Evolutionary conservation across 2,329 filamentous ascomycete species (phyloP).

Genomic region (Monilinia laxa): DNA sequence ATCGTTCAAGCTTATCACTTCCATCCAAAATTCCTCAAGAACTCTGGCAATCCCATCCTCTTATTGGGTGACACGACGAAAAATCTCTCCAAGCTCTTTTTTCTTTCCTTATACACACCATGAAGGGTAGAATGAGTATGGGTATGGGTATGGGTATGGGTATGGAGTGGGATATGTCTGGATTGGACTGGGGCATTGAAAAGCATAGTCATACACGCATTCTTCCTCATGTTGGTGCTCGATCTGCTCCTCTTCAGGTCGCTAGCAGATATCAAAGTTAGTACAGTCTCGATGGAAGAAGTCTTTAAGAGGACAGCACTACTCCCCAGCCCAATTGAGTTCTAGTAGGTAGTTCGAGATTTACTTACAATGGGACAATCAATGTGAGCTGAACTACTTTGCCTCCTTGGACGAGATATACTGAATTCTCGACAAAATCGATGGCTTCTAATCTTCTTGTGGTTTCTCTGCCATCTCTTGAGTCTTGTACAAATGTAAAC

Average conservation of each 20-base stretch:
- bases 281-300: background rate
- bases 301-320: background rate
- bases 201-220: constrained; percentile 15
- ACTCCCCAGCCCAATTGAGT: background rate
- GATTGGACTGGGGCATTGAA: constrained; percentile 2
- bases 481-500: constrained; percentile 20
- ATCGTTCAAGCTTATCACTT: background rate
- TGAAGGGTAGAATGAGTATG: constrained; percentile 9
- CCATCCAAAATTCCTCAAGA: background rate
- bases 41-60: background rate
- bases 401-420: constrained; percentile 14
- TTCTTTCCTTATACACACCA: constrained; percentile 19
- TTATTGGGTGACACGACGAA: no score
- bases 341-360: background rate
- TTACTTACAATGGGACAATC: constrained; percentile 22
- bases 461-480: constrained; percentile 23
- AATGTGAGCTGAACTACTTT: constrained; percentile 13
- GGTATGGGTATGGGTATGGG: constrained; percentile 1
- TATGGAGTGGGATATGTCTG: constrained; percentile 1
- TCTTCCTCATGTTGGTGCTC: constrained; percentile 1
- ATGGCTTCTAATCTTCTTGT: constrained; percentile 20
- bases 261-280: constrained; percentile 11
- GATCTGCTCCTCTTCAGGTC: constrained; percentile 4
- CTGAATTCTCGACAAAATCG: constrained; percentile 19
- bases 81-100: background rate